Evolutionary conservation across 768 basidiomycete species (phyloP).

Genomic region (Lactarius deliciosus): DNA sequence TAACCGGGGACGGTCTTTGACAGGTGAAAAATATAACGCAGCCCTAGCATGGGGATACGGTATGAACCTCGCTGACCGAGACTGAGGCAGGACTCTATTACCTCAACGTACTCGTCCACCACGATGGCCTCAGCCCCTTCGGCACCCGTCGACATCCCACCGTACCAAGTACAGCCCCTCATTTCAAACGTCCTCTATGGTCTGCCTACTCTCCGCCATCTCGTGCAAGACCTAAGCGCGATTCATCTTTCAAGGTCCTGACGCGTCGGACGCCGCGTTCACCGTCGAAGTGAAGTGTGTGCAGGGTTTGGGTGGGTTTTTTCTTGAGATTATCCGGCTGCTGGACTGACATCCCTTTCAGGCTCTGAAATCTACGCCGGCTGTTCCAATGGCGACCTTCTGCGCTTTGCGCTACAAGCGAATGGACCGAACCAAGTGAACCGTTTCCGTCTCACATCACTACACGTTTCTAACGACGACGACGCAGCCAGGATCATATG

Average conservation of each 20-base stretch:
- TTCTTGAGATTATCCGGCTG: no score
- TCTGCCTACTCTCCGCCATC: background rate
- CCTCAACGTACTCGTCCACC: background rate
- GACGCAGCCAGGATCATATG: conserved; percentile 33
- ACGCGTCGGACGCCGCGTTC: background rate
- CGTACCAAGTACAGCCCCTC: conserved; percentile 25
- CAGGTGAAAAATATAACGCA: background rate
- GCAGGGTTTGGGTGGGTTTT: conserved; percentile 33
- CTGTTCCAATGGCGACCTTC: conserved; percentile 78
- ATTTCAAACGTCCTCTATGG: background rate
- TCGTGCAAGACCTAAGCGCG: conserved; percentile 1
- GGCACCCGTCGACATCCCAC: conserved; percentile 29
- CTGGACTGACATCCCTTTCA: conserved; percentile 33
- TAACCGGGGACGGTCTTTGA: background rate
- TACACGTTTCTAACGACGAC: background rate
- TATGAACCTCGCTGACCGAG: background rate
- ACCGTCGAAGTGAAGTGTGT: conserved; percentile 32
- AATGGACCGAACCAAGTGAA: conserved; percentile 48
- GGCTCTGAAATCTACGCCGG: conserved; percentile 87
- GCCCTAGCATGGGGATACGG: background rate
- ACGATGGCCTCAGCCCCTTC: conserved; percentile 30
- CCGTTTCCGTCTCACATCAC: background rate
- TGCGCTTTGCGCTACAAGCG: conserved; percentile 73
- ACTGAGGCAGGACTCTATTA: background rate
- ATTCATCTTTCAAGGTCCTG: conserved; percentile 1